Percentiles rank a stretch among this genome's conserved stretches.
phyloP scores from a whole-genome alignment of 2,329 filamentous ascomycete species.

The Xenosphaeropsis pyriputrescens region DNA sequence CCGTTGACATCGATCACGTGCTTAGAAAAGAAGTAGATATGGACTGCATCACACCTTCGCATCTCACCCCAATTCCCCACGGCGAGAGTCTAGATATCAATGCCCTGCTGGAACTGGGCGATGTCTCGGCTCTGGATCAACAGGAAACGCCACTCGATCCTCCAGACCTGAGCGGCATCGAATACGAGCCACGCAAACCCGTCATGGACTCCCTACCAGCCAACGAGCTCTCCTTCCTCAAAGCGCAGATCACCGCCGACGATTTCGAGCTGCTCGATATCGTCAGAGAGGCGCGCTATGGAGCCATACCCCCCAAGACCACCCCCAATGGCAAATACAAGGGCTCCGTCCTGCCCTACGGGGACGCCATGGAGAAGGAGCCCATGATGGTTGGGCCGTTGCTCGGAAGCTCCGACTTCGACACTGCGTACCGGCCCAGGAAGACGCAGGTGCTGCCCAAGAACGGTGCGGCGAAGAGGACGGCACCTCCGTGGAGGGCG shows the following conservation, averaged over 20 bases:
- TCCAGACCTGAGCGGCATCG: constrained; percentile 45
- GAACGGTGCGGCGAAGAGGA: constrained; percentile 1
- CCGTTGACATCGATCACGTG: constrained; percentile 88
- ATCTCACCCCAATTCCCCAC: constrained; percentile 60
- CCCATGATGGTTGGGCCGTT: constrained; percentile 9
- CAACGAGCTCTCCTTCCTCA: constrained; percentile 47
- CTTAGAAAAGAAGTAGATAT: constrained; percentile 97
- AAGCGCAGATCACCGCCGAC: constrained; percentile 66
- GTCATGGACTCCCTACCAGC: constrained; percentile 64
- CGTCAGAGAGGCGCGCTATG: constrained; percentile 34
- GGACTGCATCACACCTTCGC: constrained; percentile 87
- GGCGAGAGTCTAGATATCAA: constrained; percentile 80
- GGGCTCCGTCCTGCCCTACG: constrained; percentile 10
- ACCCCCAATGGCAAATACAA: constrained; percentile 6
- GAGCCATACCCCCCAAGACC: neutral
- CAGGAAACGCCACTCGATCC: constrained; percentile 36
- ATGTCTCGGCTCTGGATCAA: constrained; percentile 54
- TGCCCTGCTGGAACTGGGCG: constrained; percentile 60
- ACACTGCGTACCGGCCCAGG: constrained; percentile 5
- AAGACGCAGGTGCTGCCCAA: constrained; percentile 12
- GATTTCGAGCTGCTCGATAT: constrained; percentile 64
- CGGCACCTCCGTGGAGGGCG: no score
- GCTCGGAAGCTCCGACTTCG: constrained; percentile 8
- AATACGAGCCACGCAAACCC: constrained; percentile 56
- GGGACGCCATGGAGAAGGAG: constrained; percentile 11